Conservation (phyloP, 2,329 filamentous ascomycete genomes). For the Monosporascus sp. region DNA sequence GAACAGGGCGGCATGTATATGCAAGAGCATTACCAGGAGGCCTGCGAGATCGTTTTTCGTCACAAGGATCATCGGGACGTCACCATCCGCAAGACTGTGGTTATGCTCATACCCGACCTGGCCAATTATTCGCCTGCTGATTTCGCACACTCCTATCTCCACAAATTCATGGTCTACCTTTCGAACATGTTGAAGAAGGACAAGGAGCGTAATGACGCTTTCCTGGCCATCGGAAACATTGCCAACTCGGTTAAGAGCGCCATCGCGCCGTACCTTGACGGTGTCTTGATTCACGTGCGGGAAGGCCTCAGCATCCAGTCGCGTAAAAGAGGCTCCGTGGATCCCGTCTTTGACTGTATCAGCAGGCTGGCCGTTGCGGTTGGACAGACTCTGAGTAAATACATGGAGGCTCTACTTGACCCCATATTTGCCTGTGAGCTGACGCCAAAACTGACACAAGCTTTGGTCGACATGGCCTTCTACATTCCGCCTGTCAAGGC, state of each 20-base stretch:
- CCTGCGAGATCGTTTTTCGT: constrained; percentile 86
- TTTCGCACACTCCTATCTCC: constrained; percentile 80
- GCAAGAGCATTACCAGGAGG: constrained; percentile 88
- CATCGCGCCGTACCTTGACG: constrained; percentile 91
- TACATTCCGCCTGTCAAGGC: constrained; percentile 94
- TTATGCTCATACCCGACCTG: constrained; percentile 84
- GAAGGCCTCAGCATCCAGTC: constrained; percentile 84
- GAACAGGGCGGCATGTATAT: constrained; percentile 98
- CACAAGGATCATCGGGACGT: constrained; percentile 90
- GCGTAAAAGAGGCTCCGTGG: constrained; percentile 56
- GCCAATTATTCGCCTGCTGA: constrained; percentile 89
- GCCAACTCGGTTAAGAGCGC: constrained; percentile 93
- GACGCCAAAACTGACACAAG: constrained; percentile 88
- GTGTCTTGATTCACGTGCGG: constrained; percentile 86
- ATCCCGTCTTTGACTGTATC: constrained; percentile 94
- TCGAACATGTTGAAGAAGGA: constrained; percentile 92
- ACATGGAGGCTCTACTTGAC: constrained; percentile 91
- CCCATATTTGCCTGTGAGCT: constrained; percentile 96
- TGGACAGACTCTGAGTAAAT: constrained; percentile 94
- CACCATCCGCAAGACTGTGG: constrained; percentile 82
- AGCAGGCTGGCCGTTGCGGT: constrained; percentile 94
- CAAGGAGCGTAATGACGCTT: constrained; percentile 89
- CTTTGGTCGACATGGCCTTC: constrained; percentile 96
- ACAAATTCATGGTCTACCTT: constrained; percentile 95
- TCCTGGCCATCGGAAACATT: constrained; percentile 92